Conservation (phyloP, 1,284 basidiomycete species). For the Malassezia equina region DNA sequence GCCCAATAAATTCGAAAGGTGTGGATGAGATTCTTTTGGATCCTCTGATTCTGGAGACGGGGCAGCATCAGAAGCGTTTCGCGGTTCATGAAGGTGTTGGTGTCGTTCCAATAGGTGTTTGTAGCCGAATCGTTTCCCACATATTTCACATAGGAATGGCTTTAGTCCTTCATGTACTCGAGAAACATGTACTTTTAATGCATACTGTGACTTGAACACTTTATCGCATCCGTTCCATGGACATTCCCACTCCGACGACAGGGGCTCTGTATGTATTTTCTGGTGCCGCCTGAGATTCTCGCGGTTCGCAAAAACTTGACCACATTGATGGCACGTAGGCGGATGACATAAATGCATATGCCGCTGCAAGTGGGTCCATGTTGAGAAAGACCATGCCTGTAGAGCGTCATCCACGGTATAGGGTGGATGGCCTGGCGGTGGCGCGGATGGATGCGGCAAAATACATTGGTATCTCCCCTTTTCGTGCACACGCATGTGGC, state of each 20-base stretch:
- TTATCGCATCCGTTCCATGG: constrained; percentile 15
- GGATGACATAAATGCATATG: constrained; percentile 13
- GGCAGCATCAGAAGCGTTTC: not conserved
- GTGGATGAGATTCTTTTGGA: not conserved
- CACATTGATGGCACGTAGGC: constrained; percentile 5
- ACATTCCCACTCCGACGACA: not conserved
- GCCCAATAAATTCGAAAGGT: not conserved
- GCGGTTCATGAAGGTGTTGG: not conserved
- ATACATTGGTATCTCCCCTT: constrained; percentile 7
- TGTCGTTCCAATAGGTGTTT: constrained; percentile 10
- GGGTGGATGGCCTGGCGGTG: not conserved
- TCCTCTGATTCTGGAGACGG: not conserved
- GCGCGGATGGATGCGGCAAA: not conserved
- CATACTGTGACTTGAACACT: constrained; percentile 1
- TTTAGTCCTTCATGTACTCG: constrained; percentile 3
- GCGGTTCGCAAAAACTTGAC: constrained; percentile 9
- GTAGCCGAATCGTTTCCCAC: constrained; percentile 13
- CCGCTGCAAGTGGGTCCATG: constrained; percentile 14
- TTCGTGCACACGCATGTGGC: constrained; percentile 12
- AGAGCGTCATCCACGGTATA: not conserved
- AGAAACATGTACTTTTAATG: constrained; percentile 5
- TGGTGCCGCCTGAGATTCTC: constrained; percentile 12
- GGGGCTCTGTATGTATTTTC: not conserved
- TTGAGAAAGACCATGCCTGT: constrained; percentile 6
- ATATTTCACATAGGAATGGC: constrained; percentile 8